Evolutionary conservation across 441 rosid species (phyloP), one percentile per base, ranked within the genome.

Genomic region (Adansonia gregorii): DNA sequence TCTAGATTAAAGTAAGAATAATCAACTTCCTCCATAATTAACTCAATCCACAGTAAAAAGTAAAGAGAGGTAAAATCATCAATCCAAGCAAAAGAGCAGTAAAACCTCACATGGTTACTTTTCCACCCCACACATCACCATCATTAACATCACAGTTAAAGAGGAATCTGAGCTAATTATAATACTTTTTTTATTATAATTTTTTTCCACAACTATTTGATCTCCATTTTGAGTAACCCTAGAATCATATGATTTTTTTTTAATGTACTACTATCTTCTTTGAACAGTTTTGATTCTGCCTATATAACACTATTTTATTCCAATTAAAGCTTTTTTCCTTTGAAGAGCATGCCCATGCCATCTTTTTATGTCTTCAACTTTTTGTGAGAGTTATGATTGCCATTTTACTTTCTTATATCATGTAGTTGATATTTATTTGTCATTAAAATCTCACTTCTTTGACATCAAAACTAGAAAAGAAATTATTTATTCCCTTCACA

Each of bases 351-450:
- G 80, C 65, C 27, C 12, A 31, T 31, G 35, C 35, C 35, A 31
- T 31, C 35, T 72, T 75, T 77, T 80, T 77, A 19, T 58, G 77
- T 66, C 73, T 66, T 80, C 27, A 72, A n/a, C 69, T 73, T 84
- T 86, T 77, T 75, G 76, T 74, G 85, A 78, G 76, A 41, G 73
- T 70, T 72, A 84, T 88, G 64, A 84, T 84, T 78, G 78, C 68
- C 79, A 2, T 67, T 82, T 82, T 75, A 80, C 77, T 65, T 39
- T 65, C 67, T 4, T 0, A 63, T 14, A 22, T 35, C 67, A 63
- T 5, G 4, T 11, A 12, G 70, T 76, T 82, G 83, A 82, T 78
- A 43, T 31, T 70, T 80, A 19, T 66, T 74, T 67, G 67, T 77
- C 72, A 52, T 51, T 45, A 31, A 69, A 74, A 45, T 31, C 63